A percentile compares a stretch with the other conserved stretches of the same genome.
phyloP scores from a whole-genome alignment of 495 filamentous ascomycete species.

The Aspergillus baeticus region DNA sequence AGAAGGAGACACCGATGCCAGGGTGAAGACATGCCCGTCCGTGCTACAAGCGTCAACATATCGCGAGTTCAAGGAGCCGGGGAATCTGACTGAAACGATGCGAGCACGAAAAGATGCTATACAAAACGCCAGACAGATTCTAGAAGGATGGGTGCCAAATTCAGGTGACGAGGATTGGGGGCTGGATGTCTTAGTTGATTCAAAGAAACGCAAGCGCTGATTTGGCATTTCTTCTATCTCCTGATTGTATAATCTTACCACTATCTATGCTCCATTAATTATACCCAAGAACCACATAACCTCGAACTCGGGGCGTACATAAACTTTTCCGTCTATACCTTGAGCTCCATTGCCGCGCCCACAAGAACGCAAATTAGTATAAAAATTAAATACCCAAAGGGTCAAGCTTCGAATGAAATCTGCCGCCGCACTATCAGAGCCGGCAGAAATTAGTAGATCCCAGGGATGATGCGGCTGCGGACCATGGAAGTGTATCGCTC shows the following conservation, averaged over 20 bases:
- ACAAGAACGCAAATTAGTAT: background rate
- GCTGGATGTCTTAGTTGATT: slow-evolving; percentile 34
- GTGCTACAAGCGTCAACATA: slow-evolving; percentile 28
- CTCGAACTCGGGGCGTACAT: background rate
- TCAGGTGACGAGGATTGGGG: slow-evolving; percentile 40
- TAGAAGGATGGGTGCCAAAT: slow-evolving; percentile 43
- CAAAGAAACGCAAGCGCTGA: slow-evolving; percentile 39
- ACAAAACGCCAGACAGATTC: slow-evolving; percentile 29
- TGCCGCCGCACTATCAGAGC: background rate
- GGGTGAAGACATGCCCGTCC: background rate
- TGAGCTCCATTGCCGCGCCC: background rate
- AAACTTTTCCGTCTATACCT: background rate
- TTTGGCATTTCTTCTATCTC: background rate
- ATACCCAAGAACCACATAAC: background rate
- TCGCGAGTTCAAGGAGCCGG: slow-evolving; percentile 29
- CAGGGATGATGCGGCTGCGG: slow-evolving; percentile 83
- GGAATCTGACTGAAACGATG: slow-evolving; percentile 6
- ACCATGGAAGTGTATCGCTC: slow-evolving; percentile 83
- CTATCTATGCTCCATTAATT: background rate
- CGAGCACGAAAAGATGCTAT: slow-evolving; percentile 30
- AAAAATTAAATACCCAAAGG: background rate
- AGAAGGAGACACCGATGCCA: background rate
- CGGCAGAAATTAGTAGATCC: slow-evolving; percentile 64
- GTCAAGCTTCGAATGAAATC: background rate
- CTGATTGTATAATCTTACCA: too few species aligned